phyloP scores from a whole-genome alignment of 2,329 filamentous ascomycete genomes.

The Fonsecaea monophora region DNA sequence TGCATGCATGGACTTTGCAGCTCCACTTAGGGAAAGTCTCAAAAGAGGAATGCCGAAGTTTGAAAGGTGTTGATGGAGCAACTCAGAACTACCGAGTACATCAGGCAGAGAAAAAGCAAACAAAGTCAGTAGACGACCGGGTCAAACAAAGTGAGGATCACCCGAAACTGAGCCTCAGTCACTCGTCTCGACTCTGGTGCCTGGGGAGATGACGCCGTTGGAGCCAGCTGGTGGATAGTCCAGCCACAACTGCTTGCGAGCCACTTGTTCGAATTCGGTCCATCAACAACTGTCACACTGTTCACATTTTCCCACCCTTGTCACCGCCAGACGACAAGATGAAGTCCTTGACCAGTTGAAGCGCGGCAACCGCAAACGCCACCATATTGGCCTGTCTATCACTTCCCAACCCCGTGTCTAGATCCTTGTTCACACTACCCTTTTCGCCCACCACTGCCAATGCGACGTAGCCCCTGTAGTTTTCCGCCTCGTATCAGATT shows the following conservation, averaged over 20 bases:
- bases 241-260: not conserved
- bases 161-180: not conserved
- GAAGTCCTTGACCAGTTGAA: slow-evolving; percentile 64
- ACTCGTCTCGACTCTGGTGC: not conserved
- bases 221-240: not conserved
- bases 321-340: slow-evolving; percentile 46
- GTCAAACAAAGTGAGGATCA: slow-evolving; percentile 3
- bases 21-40: not conserved
- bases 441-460: slow-evolving; percentile 62
- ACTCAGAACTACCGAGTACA: not conserved
- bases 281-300: not conserved
- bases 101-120: not conserved
- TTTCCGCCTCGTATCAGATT: slow-evolving; percentile 4
- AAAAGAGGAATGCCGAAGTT: not conserved
- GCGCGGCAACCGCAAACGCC: slow-evolving; percentile 63
- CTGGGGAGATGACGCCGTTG: not conserved
- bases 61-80: not conserved
- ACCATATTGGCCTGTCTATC: slow-evolving; percentile 69
- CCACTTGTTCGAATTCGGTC: not conserved
- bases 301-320: slow-evolving; percentile 27
- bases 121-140: not conserved
- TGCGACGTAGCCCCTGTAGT: slow-evolving; percentile 64
- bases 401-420: slow-evolving; percentile 61
- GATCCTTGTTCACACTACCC: slow-evolving; percentile 61
- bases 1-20: not conserved